A percentile compares a stretch with the other conserved stretches of the same genome.
Evolutionary conservation across 2,329 filamentous ascomycete species (phyloP).

Genomic region (Aspergillus awamori): DNA sequence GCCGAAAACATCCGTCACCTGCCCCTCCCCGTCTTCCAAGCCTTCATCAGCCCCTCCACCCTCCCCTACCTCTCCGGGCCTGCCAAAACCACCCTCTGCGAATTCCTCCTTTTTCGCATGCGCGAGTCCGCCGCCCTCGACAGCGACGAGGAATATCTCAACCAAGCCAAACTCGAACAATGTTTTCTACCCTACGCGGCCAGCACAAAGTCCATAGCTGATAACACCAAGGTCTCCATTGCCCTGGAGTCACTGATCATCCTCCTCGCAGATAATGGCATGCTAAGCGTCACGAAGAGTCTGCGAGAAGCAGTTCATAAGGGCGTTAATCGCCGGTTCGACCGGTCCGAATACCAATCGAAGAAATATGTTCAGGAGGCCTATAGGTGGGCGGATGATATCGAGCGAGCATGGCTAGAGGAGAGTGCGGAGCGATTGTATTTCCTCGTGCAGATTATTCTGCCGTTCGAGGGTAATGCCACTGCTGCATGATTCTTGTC

Average conservation of each 20-base stretch:
- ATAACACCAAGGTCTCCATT: conserved; percentile 74
- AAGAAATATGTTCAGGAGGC: conserved; percentile 44
- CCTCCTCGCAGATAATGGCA: conserved; percentile 47
- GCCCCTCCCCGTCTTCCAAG: conserved; percentile 50
- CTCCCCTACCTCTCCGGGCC: conserved; percentile 44
- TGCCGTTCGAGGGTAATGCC: conserved; percentile 17
- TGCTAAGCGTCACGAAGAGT: conserved; percentile 35
- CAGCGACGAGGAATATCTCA: conserved; percentile 49
- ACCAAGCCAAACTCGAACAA: conserved; percentile 53
- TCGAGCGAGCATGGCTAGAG: conserved; percentile 42
- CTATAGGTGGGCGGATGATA: conserved; percentile 27
- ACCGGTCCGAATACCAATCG: conserved; percentile 49
- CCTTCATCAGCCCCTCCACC: conserved; percentile 48
- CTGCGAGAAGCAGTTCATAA: conserved; percentile 52
- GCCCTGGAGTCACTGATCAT: conserved; percentile 68
- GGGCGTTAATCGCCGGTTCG: conserved; percentile 57
- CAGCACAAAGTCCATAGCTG: conserved; percentile 60
- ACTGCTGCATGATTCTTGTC: neutral
- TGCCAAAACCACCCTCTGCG: conserved; percentile 55
- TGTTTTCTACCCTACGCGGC: conserved; percentile 70
- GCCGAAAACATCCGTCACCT: conserved; percentile 52
- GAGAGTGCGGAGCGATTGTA: conserved; percentile 47
- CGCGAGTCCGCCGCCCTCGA: conserved; percentile 47
- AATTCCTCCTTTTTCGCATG: conserved; percentile 56
- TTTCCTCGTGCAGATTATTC: conserved; percentile 40